Evolutionary conservation across 768 basidiomycete species (phyloP).

Genomic region (Baorangia bicolor): DNA sequence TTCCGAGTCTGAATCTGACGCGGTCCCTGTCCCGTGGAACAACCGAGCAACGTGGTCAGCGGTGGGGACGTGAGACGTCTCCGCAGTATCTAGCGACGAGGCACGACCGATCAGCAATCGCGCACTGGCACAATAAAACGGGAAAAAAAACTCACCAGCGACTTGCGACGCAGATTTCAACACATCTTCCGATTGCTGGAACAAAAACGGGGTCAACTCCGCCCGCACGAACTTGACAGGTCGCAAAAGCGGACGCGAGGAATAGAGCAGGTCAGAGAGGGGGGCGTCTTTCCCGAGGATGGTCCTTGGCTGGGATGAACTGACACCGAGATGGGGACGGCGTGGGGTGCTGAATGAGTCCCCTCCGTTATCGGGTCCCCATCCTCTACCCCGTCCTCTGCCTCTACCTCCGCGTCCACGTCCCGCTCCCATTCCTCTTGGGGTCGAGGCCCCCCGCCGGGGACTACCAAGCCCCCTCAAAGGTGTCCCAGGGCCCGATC

Average conservation of each 20-base stretch:
- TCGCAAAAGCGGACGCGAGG: slow-evolving; percentile 59
- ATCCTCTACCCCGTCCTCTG: slow-evolving; percentile 15
- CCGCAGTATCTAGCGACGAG: slow-evolving; percentile 33
- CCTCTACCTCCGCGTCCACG: slow-evolving; percentile 30
- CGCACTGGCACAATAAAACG: neutral
- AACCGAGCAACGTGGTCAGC: slow-evolving; percentile 65
- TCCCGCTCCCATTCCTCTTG: slow-evolving; percentile 7
- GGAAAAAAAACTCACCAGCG: slow-evolving; percentile 38
- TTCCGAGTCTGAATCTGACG: slow-evolving; percentile 22
- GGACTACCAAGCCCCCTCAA: slow-evolving; percentile 15
- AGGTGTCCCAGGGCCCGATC: slow-evolving; percentile 17
- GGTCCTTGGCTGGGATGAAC: neutral
- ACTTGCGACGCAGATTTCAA: slow-evolving; percentile 53
- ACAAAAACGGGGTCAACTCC: slow-evolving; percentile 45
- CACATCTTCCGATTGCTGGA: slow-evolving; percentile 62
- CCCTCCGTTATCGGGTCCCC: neutral
- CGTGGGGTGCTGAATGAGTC: neutral
- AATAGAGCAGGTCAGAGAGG: slow-evolving; percentile 54
- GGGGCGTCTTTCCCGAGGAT: slow-evolving; percentile 38
- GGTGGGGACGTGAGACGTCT: slow-evolving; percentile 62
- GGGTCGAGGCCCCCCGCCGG: slow-evolving; percentile 5
- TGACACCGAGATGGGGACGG: slow-evolving; percentile 4
- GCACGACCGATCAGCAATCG: slow-evolving; percentile 1
- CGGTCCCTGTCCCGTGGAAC: slow-evolving; percentile 45
- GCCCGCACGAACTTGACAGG: slow-evolving; percentile 72